Evolutionary conservation across 441 rosid species (phyloP), one percentile per base, ranked within the genome.

Genomic region (Manihot esculenta): DNA sequence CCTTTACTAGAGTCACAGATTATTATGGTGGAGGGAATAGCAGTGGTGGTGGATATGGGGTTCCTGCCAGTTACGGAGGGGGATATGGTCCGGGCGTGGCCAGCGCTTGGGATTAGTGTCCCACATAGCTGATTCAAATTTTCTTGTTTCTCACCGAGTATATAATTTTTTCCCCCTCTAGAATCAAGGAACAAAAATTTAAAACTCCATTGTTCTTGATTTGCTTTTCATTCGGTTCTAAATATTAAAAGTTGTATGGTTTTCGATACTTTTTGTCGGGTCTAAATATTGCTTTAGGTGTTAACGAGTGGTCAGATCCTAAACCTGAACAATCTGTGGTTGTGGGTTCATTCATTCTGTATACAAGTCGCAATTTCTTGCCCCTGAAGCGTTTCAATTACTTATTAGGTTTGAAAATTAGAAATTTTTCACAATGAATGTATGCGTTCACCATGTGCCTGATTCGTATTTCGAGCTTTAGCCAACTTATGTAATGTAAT

Each of bases 91-190:
- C 87, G 14, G 88, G 82, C 55, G 89, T 81, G 66, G 77, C 87
- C 74, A 88, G 97, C 66, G 94, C 97, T 67, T 90, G 97, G 94
- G 97, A 90, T 81, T 90, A 87, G 82, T 48, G 57, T 47, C 74
- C 65, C 45, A 48, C 10, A 70, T 62, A 55, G 57, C 45, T 70
- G 51, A 72, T 21, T 47, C 49, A 26, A 57, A 69, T 38, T 54
- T 58, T 60, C 72, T 41, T 69, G 74, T 74, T n/a, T 62, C 72
- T 33, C 44, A 38, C 15, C 10, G 64, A 62, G 79, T 71, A 65
- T 76, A 75, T 73, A 71, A 70, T 58, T 68, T 26, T 70, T 75
- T 30, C 70, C 64, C 53, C 11, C 53, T 51, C 41, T 33, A 49
- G 56, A 54, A 64, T 53, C 7, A 55, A 66, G 74, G 74, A 70